These are phyloP conservation scores for Clarireedia homoeocarpa DNA, from an alignment of 2,329 filamentous ascomycete genomes.

Conservation along the genomic window DNA sequence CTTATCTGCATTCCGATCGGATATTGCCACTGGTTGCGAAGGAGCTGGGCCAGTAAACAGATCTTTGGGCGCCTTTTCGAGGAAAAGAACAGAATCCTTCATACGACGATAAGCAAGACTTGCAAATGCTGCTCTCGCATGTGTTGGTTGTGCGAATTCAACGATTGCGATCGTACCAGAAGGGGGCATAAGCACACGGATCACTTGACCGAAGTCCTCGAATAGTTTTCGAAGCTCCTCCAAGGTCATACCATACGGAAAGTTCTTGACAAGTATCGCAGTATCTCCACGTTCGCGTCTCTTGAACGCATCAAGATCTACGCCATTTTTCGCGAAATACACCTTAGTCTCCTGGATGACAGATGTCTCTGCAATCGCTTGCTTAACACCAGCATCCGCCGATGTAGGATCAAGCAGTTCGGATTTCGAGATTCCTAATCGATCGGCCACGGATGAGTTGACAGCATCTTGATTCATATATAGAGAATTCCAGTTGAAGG, in stretches of 20 bases:
- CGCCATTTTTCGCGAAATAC: slow-evolving; percentile 80
- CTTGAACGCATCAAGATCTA: slow-evolving; percentile 89
- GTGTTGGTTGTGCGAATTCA: slow-evolving; percentile 70
- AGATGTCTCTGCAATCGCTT: slow-evolving; percentile 92
- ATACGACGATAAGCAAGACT: slow-evolving; percentile 83
- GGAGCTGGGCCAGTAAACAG: slow-evolving; percentile 47
- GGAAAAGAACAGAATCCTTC: slow-evolving; percentile 82
- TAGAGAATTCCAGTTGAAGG: slow-evolving; percentile 99
- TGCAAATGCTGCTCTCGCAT: slow-evolving; percentile 77
- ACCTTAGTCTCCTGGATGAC: slow-evolving; percentile 93
- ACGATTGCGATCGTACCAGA: slow-evolving; percentile 90
- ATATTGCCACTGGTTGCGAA: slow-evolving; percentile 12
- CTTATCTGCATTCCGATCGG: slow-evolving; percentile 15
- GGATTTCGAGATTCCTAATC: slow-evolving; percentile 82
- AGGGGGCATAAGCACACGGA: slow-evolving; percentile 82
- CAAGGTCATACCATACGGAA: slow-evolving; percentile 59
- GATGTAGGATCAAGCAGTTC: slow-evolving; percentile 94
- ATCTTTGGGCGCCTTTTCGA: slow-evolving; percentile 87
- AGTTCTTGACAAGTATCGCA: slow-evolving; percentile 89
- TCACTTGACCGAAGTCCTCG: slow-evolving; percentile 62
- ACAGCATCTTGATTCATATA: slow-evolving; percentile 97
- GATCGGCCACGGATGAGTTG: slow-evolving; percentile 78
- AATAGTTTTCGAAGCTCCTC: slow-evolving; percentile 47
- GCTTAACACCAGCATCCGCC: slow-evolving; percentile 88
- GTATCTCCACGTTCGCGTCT: slow-evolving; percentile 75